phyloP scores from a whole-genome alignment of 495 filamentous ascomycete species.

The Aspergillus mulundensis region DNA sequence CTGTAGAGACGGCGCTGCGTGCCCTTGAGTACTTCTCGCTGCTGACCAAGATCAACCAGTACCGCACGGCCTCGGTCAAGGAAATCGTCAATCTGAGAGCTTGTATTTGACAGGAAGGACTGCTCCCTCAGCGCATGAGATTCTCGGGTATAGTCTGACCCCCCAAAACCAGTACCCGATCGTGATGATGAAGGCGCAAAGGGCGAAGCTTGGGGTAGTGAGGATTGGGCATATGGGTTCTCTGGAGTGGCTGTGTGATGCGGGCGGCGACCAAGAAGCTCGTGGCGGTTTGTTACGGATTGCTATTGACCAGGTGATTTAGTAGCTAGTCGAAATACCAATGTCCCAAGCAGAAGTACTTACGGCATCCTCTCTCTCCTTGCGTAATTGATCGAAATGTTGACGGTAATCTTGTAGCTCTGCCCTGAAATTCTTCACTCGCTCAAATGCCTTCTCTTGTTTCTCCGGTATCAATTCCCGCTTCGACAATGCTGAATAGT shows the following conservation, averaged over 20 bases:
- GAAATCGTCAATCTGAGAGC: conserved; percentile 86
- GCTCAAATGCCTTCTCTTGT: conserved; percentile 83
- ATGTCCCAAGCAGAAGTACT: conserved; percentile 13
- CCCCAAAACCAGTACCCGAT: conserved; percentile 49
- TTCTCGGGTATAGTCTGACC: conserved; percentile 64
- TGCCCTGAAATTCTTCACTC: conserved; percentile 77
- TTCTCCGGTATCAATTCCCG: conserved; percentile 83
- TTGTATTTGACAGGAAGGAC: conserved; percentile 73
- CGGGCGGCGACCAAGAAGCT: conserved; percentile 86
- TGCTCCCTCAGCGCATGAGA: conserved; percentile 86
- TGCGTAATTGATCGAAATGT: conserved; percentile 71
- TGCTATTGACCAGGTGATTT: conserved; percentile 32
- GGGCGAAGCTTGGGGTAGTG: conserved; percentile 40
- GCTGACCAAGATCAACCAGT: conserved; percentile 80
- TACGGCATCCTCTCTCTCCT: conserved; percentile 69
- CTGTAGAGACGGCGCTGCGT: conserved; percentile 88
- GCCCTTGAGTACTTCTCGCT: conserved; percentile 89
- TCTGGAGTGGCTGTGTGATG: conserved; percentile 86
- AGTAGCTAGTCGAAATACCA: not conserved
- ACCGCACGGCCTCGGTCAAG: conserved; percentile 87
- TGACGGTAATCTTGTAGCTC: conserved; percentile 76
- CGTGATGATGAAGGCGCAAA: conserved; percentile 36
- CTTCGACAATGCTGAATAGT: conserved; percentile 81
- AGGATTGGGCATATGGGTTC: conserved; percentile 80
- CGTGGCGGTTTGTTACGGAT: conserved; percentile 68